Percentiles rank a stretch among this genome's conserved stretches.
phyloP scores from a whole-genome alignment of 768 basidiomycete genomes.

The Mycena crocata region DNA sequence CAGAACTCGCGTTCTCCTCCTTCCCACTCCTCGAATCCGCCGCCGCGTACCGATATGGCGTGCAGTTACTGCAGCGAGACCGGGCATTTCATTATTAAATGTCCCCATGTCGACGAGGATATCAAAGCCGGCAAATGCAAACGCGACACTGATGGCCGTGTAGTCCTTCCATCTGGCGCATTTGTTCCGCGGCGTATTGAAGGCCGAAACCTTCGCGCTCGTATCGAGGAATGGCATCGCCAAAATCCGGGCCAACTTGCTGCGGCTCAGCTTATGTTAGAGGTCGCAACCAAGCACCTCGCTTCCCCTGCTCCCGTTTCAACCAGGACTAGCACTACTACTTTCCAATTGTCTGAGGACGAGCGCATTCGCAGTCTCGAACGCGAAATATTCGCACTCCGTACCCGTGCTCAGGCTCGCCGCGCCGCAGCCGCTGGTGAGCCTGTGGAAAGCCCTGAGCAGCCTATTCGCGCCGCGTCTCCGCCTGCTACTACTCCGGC shows the following conservation, averaged over 20 bases:
- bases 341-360: no score
- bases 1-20: neutral
- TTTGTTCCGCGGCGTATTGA: conserved; percentile 33
- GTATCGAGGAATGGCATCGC: conserved; percentile 21
- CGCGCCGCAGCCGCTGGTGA: no score
- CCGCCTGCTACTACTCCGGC: no score
- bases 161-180: conserved; percentile 37
- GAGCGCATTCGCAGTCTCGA: no score
- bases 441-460: no score
- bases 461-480: no score
- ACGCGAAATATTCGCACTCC: no score
- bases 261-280: neutral
- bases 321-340: no score
- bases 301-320: neutral
- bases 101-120: conserved; percentile 35
- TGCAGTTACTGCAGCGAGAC: conserved; percentile 38
- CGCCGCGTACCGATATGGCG: conserved; percentile 15
- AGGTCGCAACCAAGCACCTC: neutral
- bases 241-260: conserved; percentile 25
- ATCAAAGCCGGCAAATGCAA: conserved; percentile 32
- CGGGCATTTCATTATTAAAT: conserved; percentile 39
- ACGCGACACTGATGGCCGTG: conserved; percentile 37
- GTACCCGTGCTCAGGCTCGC: no score
- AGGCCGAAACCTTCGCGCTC: conserved; percentile 10
- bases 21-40: neutral